Conservation (phyloP, 2,329 filamentous ascomycete species). For the Apiospora phragmitis region DNA sequence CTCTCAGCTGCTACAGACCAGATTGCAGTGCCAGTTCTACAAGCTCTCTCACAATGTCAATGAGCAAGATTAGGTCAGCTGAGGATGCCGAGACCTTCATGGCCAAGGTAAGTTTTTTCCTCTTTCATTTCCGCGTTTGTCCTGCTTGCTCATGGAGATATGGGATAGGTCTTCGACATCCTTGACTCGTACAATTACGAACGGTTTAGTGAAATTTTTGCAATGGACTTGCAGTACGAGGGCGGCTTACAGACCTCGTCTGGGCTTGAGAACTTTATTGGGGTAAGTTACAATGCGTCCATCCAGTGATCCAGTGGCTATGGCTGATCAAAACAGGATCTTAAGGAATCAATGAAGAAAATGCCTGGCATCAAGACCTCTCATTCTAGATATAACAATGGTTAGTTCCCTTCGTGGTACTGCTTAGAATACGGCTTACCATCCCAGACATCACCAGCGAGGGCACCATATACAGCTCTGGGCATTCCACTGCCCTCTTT, state of each 20-base stretch:
- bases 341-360: constrained; percentile 1
- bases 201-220: constrained; percentile 6
- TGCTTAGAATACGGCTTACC: not conserved
- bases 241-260: constrained; percentile 2
- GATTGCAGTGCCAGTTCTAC: not conserved
- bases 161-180: constrained; percentile 11
- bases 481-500: constrained; percentile 1
- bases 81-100: constrained; percentile 5
- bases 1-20: too few relatives aligned
- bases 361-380: constrained; percentile 8
- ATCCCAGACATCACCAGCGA: constrained; percentile 3
- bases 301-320: too few relatives aligned
- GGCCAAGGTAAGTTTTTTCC: not conserved
- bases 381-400: constrained; percentile 9
- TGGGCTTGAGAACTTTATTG: constrained; percentile 8
- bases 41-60: not conserved
- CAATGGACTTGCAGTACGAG: constrained; percentile 7
- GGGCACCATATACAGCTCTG: constrained; percentile 11
- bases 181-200: constrained; percentile 11
- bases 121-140: too few relatives aligned
- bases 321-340: not conserved
- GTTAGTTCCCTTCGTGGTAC: not conserved
- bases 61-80: not conserved
- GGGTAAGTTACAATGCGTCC: not conserved
- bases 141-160: too few relatives aligned